Evolutionary conservation across 805 yeast genomes (phyloP).

Genomic region (Jamesozyma gamospora): DNA sequence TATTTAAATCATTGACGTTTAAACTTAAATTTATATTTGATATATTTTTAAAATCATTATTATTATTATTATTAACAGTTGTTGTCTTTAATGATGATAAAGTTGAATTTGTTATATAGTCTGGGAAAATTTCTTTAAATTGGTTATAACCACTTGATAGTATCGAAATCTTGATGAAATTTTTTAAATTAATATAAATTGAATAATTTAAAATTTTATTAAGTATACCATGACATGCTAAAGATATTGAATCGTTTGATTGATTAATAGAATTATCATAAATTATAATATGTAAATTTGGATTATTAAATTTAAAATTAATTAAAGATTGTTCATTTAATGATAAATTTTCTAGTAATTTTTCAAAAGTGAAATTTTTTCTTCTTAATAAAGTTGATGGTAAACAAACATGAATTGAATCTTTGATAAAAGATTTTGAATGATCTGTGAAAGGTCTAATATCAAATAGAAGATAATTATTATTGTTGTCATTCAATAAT

Average conservation of each 20-base stretch:
- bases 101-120: slow-evolving; percentile 1
- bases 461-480: slow-evolving; percentile 34
- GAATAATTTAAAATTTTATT: slow-evolving; percentile 15
- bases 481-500: slow-evolving; percentile 1
- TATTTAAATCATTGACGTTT: slow-evolving; percentile 2
- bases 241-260: slow-evolving; percentile 17
- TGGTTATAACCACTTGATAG: slow-evolving; percentile 17
- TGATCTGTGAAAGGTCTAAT: slow-evolving; percentile 74
- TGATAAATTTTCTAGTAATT: slow-evolving; percentile 54
- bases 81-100: not conserved
- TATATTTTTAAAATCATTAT: too few relatives aligned
- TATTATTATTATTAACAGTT: not conserved
- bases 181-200: not conserved
- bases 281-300: slow-evolving; percentile 14
- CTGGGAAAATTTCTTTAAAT: slow-evolving; percentile 14
- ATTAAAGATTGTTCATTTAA: slow-evolving; percentile 31
- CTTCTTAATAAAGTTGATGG: slow-evolving; percentile 86
- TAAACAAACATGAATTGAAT: slow-evolving; percentile 67
- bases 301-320: slow-evolving; percentile 4
- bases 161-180: slow-evolving; percentile 8
- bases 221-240: slow-evolving; percentile 22
- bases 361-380: slow-evolving; percentile 53
- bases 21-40: slow-evolving; percentile 5
- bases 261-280: slow-evolving; percentile 21
- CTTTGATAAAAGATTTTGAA: slow-evolving; percentile 44